Base-by-base conservation (phyloP, 257 asterid species). In the Osmanthus fragrans region DNA sequence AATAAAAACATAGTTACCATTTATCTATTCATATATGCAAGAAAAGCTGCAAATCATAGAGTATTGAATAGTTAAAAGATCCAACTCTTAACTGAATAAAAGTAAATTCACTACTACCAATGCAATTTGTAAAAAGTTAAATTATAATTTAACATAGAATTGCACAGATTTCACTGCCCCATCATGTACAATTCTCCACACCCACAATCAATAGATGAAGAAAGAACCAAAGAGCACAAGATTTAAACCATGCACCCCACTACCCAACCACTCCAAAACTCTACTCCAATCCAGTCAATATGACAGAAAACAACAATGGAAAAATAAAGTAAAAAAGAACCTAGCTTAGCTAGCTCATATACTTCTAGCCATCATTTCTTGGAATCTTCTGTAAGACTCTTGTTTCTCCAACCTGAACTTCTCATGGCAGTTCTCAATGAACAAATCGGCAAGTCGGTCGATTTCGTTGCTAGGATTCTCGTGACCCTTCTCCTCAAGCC, bases 361-460 rank as follows among this genome's bases (percentile, higher is more conserved):
- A 80, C 98, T 91, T 84, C 97, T 91, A 45, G 94, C 93, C 94
- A 93, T 85, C 98, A 91, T 93, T 82, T 93, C 98, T 87, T 93
- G 97, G 76, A 86, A 93, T 72, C 85, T 89, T 79, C 98, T 87
- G 34, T 91, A 88, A n/a, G 98, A 93, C 67, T 93, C 98, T 18
- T 82, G 87, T 77, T 93, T 93, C 94, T 93, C 98, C 92, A 93
- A 79, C 82, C 86, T 87, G 82, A 93, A 93, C 85, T 90, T 93
- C 87, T 91, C 96, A 80, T 93, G 96, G 81, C 90, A 86, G 69
- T 84, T 84, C 0, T 94, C 94, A 71, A 93, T 93, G 90, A 93
- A 93, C 94, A 90, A 79, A 78, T 93, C 98, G 33, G 98, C 98
- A 7, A 93, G 91, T 78, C 72, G 80, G 65, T 93, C 98, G 29